Base-by-base conservation (phyloP, 345 rosid genomes). In the Salix arbutifolia region DNA sequence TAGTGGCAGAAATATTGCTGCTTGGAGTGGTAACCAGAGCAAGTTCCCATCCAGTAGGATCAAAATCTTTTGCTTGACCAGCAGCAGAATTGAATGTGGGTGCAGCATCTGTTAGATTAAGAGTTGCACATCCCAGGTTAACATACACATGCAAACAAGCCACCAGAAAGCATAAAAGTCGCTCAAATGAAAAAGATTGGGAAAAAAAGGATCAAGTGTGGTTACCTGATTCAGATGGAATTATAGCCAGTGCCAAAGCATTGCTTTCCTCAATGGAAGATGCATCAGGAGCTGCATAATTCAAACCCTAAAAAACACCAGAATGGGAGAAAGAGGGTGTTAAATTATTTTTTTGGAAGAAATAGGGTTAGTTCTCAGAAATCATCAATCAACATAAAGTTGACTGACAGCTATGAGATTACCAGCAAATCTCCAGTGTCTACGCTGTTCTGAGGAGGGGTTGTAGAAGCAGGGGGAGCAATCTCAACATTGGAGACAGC, bases 31-130 rank as follows among this genome's bases (percentile, higher is more conserved):
- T 78, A 74, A 96, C 96, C 70, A 94, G 86, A 35, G 98, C 94
- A 79, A 96, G 94, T 78, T 94, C 98, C 99, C 98, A 96, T 74
- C 99, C 98, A 67, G 89, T 73, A 67, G 99, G 96, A 85, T 92
- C 96, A 71, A 90, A 92, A 77, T 89, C 88, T 74, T 79, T 89
- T 74, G 86, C 17, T 82, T 88, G 90, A 80, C 78, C 82, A 81
- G 90, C 84, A 73, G 78, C 81, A 66, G 91, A 76, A 78, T 78
- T 83, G 70, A 88, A 84, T 66, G 92, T 81, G 62, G 93, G 46
- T 17, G 83, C 85, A 80, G 86, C 84, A 80, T 56, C 94, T 88
- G 81, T 26, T 81, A 70, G 70, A 72, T 64, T 44, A 74, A 44
- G 62, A 25, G 77, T 56, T 46, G 4, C 50, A 65, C 37, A 42